Evolutionary conservation across 768 basidiomycete genomes (phyloP), one percentile per base, ranked within the genome.

Genomic region (Tylopilus rubrobrunneus): DNA sequence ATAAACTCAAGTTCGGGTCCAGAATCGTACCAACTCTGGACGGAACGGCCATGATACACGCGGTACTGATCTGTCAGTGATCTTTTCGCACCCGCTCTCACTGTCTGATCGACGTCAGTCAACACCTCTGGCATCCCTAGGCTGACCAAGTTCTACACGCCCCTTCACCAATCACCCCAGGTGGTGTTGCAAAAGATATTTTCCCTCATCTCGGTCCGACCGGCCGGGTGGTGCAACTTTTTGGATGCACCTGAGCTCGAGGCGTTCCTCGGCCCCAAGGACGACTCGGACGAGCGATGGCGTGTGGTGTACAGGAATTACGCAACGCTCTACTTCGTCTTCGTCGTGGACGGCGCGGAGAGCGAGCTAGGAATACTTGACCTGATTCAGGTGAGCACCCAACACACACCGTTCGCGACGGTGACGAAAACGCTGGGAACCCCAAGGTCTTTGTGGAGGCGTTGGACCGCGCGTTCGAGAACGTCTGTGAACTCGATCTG

Each of bases 321-420:
- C 68, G 96, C 96, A 4, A 98, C 96, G 2, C 79, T 99, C 37
- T 93, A 92, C 72, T 98, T 99, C 65, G 93, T 96, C 12, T 95
- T 98, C 69, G 92, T 98, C 6, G 95, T 98, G 6, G 96, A 98
- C 66, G 85, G 86, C 27, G 89, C 92, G 17, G 97, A 99, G 74
- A 98, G 94, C 64, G 97, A 98, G 72, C 79, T 99, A 23, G 97
- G 96, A 4, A 88, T 98, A 58, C 74, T 99, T 43, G 97, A 99
- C 67, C 73, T 99, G 56, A 98, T 99, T 47, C 97, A 99, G 80
- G 95, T 94, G 63, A 54, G 84, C 54, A 11, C 15, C 25, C 33
- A 1, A 33, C 34, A 19, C 17, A 40, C 25, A 5, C 39, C 43
- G 10, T 50, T 19, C 31, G 28, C 42, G 29, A 48, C 9, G 33